phyloP scores from a whole-genome alignment of 257 asterid genomes.

The Solanum pinnatisectum region DNA sequence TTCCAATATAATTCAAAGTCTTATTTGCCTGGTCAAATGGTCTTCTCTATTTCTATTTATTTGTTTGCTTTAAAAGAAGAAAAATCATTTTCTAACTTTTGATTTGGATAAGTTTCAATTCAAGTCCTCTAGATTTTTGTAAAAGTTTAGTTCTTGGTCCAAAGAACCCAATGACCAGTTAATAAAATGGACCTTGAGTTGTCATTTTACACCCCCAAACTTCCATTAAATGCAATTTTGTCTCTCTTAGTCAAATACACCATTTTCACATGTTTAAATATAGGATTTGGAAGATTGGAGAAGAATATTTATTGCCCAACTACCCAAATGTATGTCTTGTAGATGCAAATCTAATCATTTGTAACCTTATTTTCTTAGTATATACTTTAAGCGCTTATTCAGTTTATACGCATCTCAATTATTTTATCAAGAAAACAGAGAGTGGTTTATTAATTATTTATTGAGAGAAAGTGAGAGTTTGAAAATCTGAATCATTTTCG shows the following conservation, averaged over 20 bases:
- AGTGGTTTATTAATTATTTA: neutral
- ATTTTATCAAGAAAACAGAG: neutral
- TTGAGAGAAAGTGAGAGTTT: neutral
- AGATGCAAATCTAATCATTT: neutral
- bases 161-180: neutral
- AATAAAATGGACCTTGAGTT: neutral
- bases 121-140: neutral
- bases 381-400: neutral
- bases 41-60: neutral
- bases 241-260: neutral
- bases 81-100: neutral
- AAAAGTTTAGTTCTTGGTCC: neutral
- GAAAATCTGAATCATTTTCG: neutral
- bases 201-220: neutral
- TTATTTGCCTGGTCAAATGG: neutral
- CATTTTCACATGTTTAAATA: neutral
- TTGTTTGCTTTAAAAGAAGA: neutral
- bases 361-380: neutral
- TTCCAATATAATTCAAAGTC: neutral
- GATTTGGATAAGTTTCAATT: neutral
- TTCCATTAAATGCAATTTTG: neutral
- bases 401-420: neutral
- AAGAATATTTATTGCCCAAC: neutral
- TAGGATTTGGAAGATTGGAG: neutral
- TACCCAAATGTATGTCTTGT: neutral